Evolutionary conservation across 1,139 yeast species (phyloP), one percentile per base, ranked within the genome.

Genomic region (Blastobotrys arbuscula): DNA sequence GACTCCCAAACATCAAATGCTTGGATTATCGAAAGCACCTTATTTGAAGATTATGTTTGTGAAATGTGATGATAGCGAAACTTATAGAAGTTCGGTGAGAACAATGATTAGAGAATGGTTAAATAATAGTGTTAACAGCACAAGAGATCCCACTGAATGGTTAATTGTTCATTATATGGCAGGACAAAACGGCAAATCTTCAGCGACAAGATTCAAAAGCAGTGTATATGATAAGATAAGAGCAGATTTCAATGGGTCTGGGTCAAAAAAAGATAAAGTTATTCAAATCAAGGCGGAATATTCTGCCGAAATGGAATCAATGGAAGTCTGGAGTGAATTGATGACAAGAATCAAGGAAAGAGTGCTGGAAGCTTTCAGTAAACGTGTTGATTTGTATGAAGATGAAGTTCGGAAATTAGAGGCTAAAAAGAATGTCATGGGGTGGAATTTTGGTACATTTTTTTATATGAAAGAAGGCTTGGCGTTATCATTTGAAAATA

Each of bases 31-130:
- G 9, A 66, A 70, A 10, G 70, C 74, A n/a, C 81, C 83, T 0
- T 81, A 82, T 56, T 68, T 84, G 37, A 77, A 85, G 52, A 60
- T 89, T 15, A 82, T 90, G 72, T 76, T 90, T 52, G 75, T 92
- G 7, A 76, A 77, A 51, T 77, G 83, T 52, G 81, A 79, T 9
- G 78, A 77, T 39, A 66, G 81, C 36, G 97, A 90, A 16, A 78
- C 78, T 1, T 92, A 92, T 64, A 74, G 95, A 55, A 68, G 83
- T 0, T 85, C 83, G 57, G 89, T 84, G 0, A 75, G 98, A 43
- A 95, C 95, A 1, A 72, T 88, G 58, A 78, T 90, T 28, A 74
- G 76, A 48, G 95, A 85, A 59, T 92, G 98, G 98, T 70, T 86
- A 33, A 68, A 74, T 16, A 67, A 75, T 45, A 59, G 55, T 39